These are phyloP conservation scores for Penicillium diatomitis DNA, from an alignment of 495 filamentous ascomycete species.

Conservation along the genomic window DNA sequence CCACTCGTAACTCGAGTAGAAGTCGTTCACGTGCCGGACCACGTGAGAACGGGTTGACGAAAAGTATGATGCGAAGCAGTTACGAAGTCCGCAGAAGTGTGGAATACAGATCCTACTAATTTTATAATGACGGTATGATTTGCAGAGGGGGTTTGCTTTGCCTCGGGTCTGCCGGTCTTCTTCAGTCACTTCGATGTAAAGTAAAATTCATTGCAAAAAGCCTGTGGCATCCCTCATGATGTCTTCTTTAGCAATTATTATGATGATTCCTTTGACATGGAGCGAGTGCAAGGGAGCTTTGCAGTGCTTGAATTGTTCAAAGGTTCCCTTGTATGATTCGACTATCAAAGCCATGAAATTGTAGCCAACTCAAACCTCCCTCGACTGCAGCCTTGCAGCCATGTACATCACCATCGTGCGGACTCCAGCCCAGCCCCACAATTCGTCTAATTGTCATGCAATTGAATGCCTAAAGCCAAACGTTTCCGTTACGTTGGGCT, in stretches of 20 bases:
- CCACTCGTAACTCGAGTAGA: conserved; percentile 17
- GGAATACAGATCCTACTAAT: conserved; percentile 12
- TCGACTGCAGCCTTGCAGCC: no score
- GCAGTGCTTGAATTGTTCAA: no score
- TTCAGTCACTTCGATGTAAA: no score
- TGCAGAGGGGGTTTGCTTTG: conserved; percentile 1
- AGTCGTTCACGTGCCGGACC: conserved; percentile 3
- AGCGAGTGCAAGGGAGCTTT: no score
- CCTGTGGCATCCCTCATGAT: no score
- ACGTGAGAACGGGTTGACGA: conserved; percentile 6
- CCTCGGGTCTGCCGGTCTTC: background rate
- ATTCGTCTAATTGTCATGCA: background rate
- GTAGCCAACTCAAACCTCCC: no score
- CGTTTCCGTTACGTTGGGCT: conserved; percentile 3
- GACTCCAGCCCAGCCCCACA: background rate
- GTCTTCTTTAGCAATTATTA: no score
- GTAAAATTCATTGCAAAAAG: no score
- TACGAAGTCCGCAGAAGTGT: conserved; percentile 11
- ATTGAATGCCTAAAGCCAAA: conserved; percentile 1
- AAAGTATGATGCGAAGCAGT: conserved; percentile 9
- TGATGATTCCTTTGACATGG: no score
- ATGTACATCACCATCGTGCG: no score
- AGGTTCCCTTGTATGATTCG: background rate
- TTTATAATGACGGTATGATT: conserved; percentile 11
- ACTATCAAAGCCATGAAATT: no score